A percentile compares a stretch with the other conserved stretches of the same genome.
Conservation (phyloP, 345 rosid genomes). For the Euphorbia pulcherrima region DNA sequence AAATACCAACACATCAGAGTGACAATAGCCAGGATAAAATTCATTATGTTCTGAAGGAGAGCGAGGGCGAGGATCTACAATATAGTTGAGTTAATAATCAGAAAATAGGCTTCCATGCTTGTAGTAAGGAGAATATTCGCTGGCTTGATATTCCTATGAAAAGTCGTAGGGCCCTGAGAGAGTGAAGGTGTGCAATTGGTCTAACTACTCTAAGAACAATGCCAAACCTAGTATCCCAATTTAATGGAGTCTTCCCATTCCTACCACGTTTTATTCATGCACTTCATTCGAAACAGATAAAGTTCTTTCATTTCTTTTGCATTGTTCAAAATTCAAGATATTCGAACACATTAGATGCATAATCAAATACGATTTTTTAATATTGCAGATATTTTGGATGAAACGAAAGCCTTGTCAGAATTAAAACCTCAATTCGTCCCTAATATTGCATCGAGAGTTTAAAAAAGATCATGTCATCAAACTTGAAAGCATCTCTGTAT, state of each 20-base stretch:
- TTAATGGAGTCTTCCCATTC: conserved; percentile 24
- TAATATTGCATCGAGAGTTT: too few species aligned
- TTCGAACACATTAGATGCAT: too few species aligned
- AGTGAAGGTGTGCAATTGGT: background rate
- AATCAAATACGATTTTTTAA: too few species aligned
- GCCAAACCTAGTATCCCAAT: background rate
- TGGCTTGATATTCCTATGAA: conserved; percentile 49
- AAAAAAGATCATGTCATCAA: too few species aligned
- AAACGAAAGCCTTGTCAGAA: too few species aligned
- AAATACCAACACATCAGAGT: too few species aligned
- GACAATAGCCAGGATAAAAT: conserved; percentile 27
- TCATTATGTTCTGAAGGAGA: conserved; percentile 38
- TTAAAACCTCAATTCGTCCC: too few species aligned
- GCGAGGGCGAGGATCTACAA: conserved; percentile 29
- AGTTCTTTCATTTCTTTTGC: too few species aligned
- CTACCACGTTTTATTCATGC: conserved; percentile 3
- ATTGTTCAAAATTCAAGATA: too few species aligned
- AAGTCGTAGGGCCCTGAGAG: conserved; percentile 21
- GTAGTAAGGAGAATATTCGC: conserved; percentile 46
- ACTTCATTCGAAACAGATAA: background rate
- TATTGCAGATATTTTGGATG: too few species aligned
- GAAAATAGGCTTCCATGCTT: conserved; percentile 39
- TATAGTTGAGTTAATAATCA: conserved; percentile 37
- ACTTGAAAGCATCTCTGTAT: too few species aligned
- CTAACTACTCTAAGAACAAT: background rate